Evolutionary conservation across 164 flowering plant species (phyloP).

Genomic region (Vitis vinifera): ASM3070453v1 NC_081812.1:15512001-15512500

Average conservation of each 20-base stretch:
- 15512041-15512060: no score
- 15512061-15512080: constrained; percentile 46
- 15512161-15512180: background rate
- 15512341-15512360: constrained; percentile 66
- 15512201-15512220: no score
- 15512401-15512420: constrained; percentile 73
- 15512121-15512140: constrained; percentile 94
- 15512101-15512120: constrained; percentile 86
- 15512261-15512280: constrained; percentile 54
- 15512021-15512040: no score
- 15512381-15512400: constrained; percentile 88
- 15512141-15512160: constrained; percentile 74
- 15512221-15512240: background rate
- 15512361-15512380: constrained; percentile 86
- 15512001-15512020: no score
- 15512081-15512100: constrained; percentile 86
- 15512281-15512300: constrained; percentile 69
- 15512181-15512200: background rate
- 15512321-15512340: constrained; percentile 88
- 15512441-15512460: no score
- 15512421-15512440: background rate
- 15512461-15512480: background rate
- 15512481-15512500: background rate
- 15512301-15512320: constrained; percentile 74
- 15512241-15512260: constrained; percentile 33